phyloP scores from a whole-genome alignment of 495 filamentous ascomycete species.

The Chaetomium cochliodes region DNA sequence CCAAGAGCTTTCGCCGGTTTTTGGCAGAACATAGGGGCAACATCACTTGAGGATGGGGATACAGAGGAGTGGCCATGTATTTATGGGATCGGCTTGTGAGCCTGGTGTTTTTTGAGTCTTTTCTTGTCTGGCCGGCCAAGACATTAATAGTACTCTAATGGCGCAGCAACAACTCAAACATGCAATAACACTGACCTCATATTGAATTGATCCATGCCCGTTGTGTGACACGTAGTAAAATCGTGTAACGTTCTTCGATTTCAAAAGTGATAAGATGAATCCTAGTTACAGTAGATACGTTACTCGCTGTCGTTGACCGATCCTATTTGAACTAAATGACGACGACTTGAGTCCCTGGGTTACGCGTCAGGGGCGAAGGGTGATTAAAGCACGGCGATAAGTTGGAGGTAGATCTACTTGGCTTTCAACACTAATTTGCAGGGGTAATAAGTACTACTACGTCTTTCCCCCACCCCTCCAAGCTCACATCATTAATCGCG shows the following conservation, averaged over 20 bases:
- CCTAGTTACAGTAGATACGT: too few species aligned
- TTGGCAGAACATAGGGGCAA: not conserved
- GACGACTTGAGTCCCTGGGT: conserved; percentile 8
- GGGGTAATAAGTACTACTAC: not conserved
- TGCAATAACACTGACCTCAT: not conserved
- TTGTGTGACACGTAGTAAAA: not conserved
- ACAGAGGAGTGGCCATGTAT: not conserved
- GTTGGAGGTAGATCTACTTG: not conserved
- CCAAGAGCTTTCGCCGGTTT: too few species aligned
- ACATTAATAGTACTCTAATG: conserved; percentile 1
- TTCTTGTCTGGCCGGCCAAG: not conserved
- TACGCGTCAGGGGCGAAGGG: conserved; percentile 18
- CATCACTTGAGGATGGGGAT: not conserved
- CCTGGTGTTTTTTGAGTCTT: conserved; percentile 1
- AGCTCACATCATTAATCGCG: conserved; percentile 16
- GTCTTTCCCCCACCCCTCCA: conserved; percentile 1
- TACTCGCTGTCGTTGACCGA: not conserved
- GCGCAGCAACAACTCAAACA: not conserved
- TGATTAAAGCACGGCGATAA: not conserved
- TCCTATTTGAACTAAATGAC: conserved; percentile 6
- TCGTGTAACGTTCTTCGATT: too few species aligned
- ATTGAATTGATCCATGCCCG: not conserved
- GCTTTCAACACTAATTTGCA: not conserved
- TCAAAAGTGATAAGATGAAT: too few species aligned
- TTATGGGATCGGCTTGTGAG: not conserved